Percentiles rank a stretch among this genome's conserved stretches.
phyloP scores from a whole-genome alignment of 805 yeast species.

The Ogataea minuta region DNA sequence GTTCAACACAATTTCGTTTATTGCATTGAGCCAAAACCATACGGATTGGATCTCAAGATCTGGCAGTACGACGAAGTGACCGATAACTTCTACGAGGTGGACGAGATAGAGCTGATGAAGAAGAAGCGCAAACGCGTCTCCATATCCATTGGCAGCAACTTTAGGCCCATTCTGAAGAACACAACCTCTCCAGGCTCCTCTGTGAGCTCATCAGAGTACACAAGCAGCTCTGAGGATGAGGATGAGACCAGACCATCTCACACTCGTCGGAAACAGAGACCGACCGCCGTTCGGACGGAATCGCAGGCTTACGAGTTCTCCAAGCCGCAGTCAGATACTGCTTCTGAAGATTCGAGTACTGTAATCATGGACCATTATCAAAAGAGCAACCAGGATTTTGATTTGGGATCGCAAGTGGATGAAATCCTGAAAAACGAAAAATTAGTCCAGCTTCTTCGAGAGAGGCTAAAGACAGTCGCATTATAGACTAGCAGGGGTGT shows the following conservation, averaged over 20 bases:
- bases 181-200: conserved; percentile 12
- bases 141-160: conserved; percentile 23
- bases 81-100: conserved; percentile 38
- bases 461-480: conserved; percentile 6
- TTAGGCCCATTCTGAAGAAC: conserved; percentile 23
- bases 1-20: conserved; percentile 36
- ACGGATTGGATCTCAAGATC: conserved; percentile 37
- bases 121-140: conserved; percentile 33
- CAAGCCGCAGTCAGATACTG: conserved; percentile 10
- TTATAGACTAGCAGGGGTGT: conserved; percentile 5
- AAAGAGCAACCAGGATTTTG: conserved; percentile 1
- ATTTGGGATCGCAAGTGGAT: conserved; percentile 20
- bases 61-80: conserved; percentile 37
- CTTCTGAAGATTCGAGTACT: conserved; percentile 15
- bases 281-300: conserved; percentile 24
- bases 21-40: conserved; percentile 40
- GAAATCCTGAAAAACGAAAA: conserved; percentile 20
- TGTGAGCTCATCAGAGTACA: conserved; percentile 16
- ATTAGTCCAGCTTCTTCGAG: conserved; percentile 16
- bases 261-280: not conserved
- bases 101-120: conserved; percentile 37
- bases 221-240: conserved; percentile 16
- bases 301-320: conserved; percentile 34
- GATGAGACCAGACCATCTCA: conserved; percentile 8
- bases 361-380: conserved; percentile 18